Base-by-base conservation (phyloP, 768 basidiomycete species). In the Chalciporus piperatus region DNA sequence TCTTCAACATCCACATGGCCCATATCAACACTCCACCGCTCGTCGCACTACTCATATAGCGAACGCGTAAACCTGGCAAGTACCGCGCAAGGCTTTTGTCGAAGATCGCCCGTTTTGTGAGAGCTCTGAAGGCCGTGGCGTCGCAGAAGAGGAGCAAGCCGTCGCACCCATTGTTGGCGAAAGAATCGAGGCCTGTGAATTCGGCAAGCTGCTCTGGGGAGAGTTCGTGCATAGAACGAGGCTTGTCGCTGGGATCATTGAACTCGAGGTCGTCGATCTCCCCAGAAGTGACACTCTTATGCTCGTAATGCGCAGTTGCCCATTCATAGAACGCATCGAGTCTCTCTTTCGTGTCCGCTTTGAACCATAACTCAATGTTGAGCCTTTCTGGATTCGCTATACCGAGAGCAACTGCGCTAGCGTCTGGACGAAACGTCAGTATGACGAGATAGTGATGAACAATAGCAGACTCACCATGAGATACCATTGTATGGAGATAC, bases 401-500 rank as follows among this genome's bases (percentile, higher is more conserved):
- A 2, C 62, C 61, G 19, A 55, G 58, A 12, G 35, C n/a, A 6
- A 4, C 0, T 7, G 48, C 9, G 12, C 6, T 49, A 7, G 48
- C n/a, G 40, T 62, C 61, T 62, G 32, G 30, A 14, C 5, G 25
- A 12, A 19, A 17, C 2, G 1, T 28, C 3, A 11, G 1, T 17
- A 25, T 16, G 13, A 28, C 20, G 13, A n/a, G 16, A 47, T 20
- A 12, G 16, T 22, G 13, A 49, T 41, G 3, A 7, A 2, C 13
- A 3, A 3, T 17, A 37, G 5, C n/a, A 13, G 9, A 9, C 61
- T 43, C 19, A 62, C 61, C 62, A 2, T 62, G 61, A 32, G 13
- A 35, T 16, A 61, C n/a, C 6, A 55, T n/a, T 0, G 61, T 62
- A 14, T 64, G 61, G 1, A 62, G 59, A 45, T 62, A 58, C 20